A percentile compares a stretch with the other conserved stretches of the same genome.
These are phyloP conservation scores for Phytophthora agathidicida DNA, from an alignment of 352 stramenopile species.

Conservation along the genomic window DNA sequence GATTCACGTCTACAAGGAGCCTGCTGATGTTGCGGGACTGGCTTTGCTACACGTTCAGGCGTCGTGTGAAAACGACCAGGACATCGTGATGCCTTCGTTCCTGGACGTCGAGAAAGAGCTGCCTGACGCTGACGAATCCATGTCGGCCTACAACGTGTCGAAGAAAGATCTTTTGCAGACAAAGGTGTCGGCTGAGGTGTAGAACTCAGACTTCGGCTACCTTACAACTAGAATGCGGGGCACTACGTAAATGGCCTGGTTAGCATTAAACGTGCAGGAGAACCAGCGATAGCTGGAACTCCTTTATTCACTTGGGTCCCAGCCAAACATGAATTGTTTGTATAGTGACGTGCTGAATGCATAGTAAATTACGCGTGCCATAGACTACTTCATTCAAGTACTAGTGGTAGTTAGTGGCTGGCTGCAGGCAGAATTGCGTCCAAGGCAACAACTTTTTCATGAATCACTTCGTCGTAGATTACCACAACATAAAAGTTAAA, in stretches of 20 bases:
- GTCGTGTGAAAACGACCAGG: conserved; percentile 58
- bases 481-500: too few relatives aligned
- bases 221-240: conserved; percentile 38
- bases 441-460: too few relatives aligned
- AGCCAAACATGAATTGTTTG: not conserved
- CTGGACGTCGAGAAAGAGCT: conserved; percentile 77
- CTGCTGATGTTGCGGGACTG: conserved; percentile 58
- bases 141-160: conserved; percentile 86
- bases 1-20: conserved; percentile 89
- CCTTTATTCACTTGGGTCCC: conserved; percentile 11
- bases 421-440: too few relatives aligned
- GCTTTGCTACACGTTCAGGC: conserved; percentile 82
- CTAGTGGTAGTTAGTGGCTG: too few relatives aligned
- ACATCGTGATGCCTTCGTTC: conserved; percentile 77
- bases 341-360: too few relatives aligned
- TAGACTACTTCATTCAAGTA: too few relatives aligned
- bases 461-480: too few relatives aligned
- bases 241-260: conserved; percentile 11
- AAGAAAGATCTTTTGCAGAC: conserved; percentile 43
- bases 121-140: conserved; percentile 55
- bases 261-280: not conserved
- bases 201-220: conserved; percentile 18
- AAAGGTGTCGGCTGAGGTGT: conserved; percentile 26
- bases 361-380: too few relatives aligned
- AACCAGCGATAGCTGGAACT: conserved; percentile 9